Conservation (phyloP, 1,139 yeast species). For the Nadsonia starkeyi-henricii region DNA sequence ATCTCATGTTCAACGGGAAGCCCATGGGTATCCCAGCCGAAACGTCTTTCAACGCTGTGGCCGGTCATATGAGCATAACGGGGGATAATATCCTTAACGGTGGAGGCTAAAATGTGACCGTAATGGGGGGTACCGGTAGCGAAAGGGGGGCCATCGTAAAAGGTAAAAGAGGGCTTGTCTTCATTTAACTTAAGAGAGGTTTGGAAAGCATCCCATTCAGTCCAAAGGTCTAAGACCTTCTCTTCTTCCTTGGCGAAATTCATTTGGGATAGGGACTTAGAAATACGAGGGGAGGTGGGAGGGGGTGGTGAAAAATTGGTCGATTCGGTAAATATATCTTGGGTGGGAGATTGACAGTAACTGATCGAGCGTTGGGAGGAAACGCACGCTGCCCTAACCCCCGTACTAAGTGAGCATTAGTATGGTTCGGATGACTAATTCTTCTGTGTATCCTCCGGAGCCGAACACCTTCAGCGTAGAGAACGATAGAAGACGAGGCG, state of each 20-base stretch:
- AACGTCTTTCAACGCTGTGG: slow-evolving; percentile 86
- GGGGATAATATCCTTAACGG: slow-evolving; percentile 93
- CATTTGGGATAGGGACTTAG: slow-evolving; percentile 18
- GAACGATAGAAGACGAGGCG: too few species aligned
- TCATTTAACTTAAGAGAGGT: slow-evolving; percentile 71
- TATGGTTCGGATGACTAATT: too few species aligned
- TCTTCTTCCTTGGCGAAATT: slow-evolving; percentile 82
- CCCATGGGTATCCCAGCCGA: slow-evolving; percentile 99
- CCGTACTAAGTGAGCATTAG: too few species aligned
- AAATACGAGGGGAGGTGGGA: too few species aligned
- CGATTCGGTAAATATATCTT: too few species aligned
- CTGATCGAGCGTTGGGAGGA: too few species aligned
- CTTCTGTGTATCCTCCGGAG: too few species aligned
- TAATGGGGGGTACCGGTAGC: slow-evolving; percentile 99
- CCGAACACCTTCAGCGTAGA: too few species aligned
- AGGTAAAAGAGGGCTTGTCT: slow-evolving; percentile 77
- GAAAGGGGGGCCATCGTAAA: slow-evolving; percentile 98
- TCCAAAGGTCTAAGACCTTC: slow-evolving; percentile 66
- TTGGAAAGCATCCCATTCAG: slow-evolving; percentile 84
- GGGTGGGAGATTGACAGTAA: too few species aligned
- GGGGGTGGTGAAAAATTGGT: too few species aligned
- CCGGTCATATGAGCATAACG: slow-evolving; percentile 98
- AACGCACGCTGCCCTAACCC: too few species aligned
- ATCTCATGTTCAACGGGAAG: slow-evolving; percentile 96
- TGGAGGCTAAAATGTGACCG: slow-evolving; percentile 92